Conservation (phyloP, 768 basidiomycete genomes). For the Pleurotus giganteus region DNA sequence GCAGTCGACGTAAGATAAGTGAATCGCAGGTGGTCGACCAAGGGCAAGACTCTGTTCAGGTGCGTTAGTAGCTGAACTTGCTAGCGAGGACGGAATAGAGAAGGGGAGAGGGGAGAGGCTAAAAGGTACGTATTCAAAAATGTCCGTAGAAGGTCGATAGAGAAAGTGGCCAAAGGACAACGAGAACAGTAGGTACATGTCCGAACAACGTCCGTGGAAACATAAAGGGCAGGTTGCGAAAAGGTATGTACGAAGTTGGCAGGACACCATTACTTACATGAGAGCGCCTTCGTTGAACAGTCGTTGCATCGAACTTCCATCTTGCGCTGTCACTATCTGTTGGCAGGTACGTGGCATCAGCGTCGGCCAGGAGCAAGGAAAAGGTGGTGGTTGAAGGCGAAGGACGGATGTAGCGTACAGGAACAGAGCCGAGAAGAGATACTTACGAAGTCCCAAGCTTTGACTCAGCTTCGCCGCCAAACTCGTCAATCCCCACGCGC, state of each 20-base stretch:
- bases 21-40: slow-evolving; percentile 38
- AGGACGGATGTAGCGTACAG: background rate
- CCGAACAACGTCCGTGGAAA: slow-evolving; percentile 30
- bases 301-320: slow-evolving; percentile 36
- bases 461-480: slow-evolving; percentile 60
- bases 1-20: slow-evolving; percentile 38
- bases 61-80: background rate
- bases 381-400: background rate
- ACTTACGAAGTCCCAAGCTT: slow-evolving; percentile 41
- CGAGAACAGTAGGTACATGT: too few species aligned
- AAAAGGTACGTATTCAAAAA: too few species aligned
- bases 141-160: too few species aligned
- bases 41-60: slow-evolving; percentile 30
- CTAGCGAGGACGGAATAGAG: too few species aligned
- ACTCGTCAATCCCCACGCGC: slow-evolving; percentile 52
- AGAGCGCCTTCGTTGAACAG: slow-evolving; percentile 34
- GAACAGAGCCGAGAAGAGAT: background rate
- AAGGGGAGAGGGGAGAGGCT: too few species aligned
- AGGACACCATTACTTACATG: too few species aligned
- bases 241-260: too few species aligned
- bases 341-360: background rate
- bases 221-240: too few species aligned
- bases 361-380: background rate
- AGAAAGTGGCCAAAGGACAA: too few species aligned
- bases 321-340: slow-evolving; percentile 39